A percentile compares a stretch with the other conserved stretches of the same genome.
These are phyloP conservation scores for Clavulina sp. DNA, from an alignment of 768 basidiomycete genomes.

Conservation along the genomic window DNA sequence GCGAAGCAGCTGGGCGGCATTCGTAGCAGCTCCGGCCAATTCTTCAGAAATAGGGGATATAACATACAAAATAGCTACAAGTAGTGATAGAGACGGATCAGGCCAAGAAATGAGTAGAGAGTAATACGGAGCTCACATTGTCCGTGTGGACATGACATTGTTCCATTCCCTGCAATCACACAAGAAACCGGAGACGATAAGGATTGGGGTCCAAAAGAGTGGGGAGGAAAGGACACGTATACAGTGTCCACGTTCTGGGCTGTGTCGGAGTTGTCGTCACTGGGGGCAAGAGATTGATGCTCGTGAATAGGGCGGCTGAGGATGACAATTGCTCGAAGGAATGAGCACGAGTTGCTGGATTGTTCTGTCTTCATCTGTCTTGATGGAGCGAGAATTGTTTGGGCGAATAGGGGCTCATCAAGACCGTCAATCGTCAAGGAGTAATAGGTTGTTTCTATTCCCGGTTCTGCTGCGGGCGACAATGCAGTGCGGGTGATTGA, in stretches of 20 bases:
- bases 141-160: slow-evolving; percentile 53
- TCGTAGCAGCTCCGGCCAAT: slow-evolving; percentile 5
- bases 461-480: background rate
- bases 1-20: slow-evolving; percentile 27
- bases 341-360: slow-evolving; percentile 30
- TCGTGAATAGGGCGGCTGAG: slow-evolving; percentile 26
- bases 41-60: background rate
- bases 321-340: slow-evolving; percentile 36
- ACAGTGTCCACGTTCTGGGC: slow-evolving; percentile 34
- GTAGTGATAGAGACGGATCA: slow-evolving; percentile 25
- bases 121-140: slow-evolving; percentile 35
- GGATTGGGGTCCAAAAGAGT: slow-evolving; percentile 21
- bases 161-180: slow-evolving; percentile 53
- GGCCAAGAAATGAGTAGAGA: background rate
- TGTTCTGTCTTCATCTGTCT: slow-evolving; percentile 7
- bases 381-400: slow-evolving; percentile 2
- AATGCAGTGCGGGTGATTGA: slow-evolving; percentile 1
- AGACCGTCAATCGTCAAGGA: slow-evolving; percentile 7
- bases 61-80: slow-evolving; percentile 33
- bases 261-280: background rate
- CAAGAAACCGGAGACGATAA: slow-evolving; percentile 34
- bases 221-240: slow-evolving; percentile 60
- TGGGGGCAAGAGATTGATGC: slow-evolving; percentile 8
- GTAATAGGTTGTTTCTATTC: slow-evolving; percentile 9
- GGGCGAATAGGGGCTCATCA: slow-evolving; percentile 7